These are phyloP conservation scores for Suillus subluteus DNA, from an alignment of 768 basidiomycete species.

Conservation along the genomic window DNA sequence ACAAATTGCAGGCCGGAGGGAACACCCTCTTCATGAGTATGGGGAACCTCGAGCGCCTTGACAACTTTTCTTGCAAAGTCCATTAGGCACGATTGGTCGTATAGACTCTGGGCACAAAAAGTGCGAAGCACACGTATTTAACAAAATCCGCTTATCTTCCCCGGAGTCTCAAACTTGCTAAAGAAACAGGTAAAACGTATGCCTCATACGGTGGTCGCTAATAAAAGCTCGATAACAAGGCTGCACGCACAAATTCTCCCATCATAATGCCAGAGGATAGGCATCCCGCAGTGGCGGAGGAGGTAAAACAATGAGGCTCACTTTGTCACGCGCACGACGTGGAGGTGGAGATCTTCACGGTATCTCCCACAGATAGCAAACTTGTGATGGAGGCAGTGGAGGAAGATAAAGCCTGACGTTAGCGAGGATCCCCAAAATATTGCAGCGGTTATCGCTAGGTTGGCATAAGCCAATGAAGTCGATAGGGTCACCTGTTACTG, in stretches of 20 bases:
- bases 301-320: background rate
- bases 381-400: background rate
- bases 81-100: conserved; percentile 10
- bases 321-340: conserved; percentile 1
- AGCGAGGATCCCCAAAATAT: background rate
- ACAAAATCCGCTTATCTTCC: conserved; percentile 11
- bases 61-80: conserved; percentile 19
- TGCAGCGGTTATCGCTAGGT: background rate
- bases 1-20: conserved; percentile 49
- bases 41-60: conserved; percentile 48
- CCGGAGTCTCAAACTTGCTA: background rate
- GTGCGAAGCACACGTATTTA: background rate
- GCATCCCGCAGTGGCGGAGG: too few species aligned
- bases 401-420: background rate
- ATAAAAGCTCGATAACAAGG: conserved; percentile 10
- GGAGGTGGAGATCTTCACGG: background rate
- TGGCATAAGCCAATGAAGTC: background rate
- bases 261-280: background rate
- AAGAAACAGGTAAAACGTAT: background rate
- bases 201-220: background rate
- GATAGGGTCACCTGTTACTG: background rate
- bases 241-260: background rate
- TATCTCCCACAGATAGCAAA: conserved; percentile 4
- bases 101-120: background rate
- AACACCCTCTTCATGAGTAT: conserved; percentile 50